Base-by-base conservation (phyloP, 257 asterid genomes). In the Lantana camara region DNA sequence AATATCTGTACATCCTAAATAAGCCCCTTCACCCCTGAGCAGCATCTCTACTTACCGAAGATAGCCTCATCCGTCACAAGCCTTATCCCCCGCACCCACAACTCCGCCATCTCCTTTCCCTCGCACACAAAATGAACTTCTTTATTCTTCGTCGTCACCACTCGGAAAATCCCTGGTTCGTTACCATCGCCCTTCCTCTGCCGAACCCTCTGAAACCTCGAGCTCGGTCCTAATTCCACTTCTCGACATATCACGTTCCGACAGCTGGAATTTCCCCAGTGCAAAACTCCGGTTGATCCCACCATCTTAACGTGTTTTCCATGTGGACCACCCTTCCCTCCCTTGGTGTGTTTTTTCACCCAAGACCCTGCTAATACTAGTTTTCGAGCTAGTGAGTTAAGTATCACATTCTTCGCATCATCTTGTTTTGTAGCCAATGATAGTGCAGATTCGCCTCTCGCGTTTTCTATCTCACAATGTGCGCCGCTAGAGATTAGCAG, bases 241-340 rank as follows among this genome's bases (percentile, higher is more conserved):
- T 84, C 85, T 1, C 63, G 80, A 66, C 97, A 89, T 23, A 75
- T 55, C 9, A 89, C 97, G 37, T 82, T 86, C 23, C 94, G 79
- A 30, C 80, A 21, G 23, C 76, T 78, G 0, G 95, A 82, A 22
- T 82, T 82, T 17, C 97, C 95, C 97, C 97, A 89, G 10, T 79
- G 66, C 55, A 89, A 70, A 34, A 81, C 73, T 16, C 93, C 96
- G 0, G 44, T 32, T 8, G 73, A 47, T 62, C 64, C 83, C 50
- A 70, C 63, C 87, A 89, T 82, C 41, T 70, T 73, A n/a, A 86
- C 67, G 13, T 68, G 40, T 81, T 89, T 89, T 68, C 15, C 16
- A 24, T 89, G 97, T 5, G 95, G 86, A 50, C 78, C 70, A 48
- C 97, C 97, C 61, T 78, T 89, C 30, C 97, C 97, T 62, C 91